A percentile compares a stretch with the other conserved stretches of the same genome.
These are phyloP conservation scores for Solanum sejunctum DNA, from an alignment of 257 asterid genomes.

Conservation along the genomic window DNA sequence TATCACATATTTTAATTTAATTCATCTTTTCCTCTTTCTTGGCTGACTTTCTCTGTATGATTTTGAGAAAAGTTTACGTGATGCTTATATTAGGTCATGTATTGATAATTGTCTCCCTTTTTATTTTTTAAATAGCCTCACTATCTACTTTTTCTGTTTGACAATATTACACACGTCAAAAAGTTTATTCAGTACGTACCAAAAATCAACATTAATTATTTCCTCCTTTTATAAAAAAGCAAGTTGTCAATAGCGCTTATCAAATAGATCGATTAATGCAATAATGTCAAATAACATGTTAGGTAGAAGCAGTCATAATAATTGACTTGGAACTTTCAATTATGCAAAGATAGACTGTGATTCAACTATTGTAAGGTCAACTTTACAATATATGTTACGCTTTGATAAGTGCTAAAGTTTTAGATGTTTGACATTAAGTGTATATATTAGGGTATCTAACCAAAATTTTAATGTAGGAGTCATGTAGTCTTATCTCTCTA, in stretches of 20 bases:
- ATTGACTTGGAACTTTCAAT: not conserved
- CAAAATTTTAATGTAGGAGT: no score
- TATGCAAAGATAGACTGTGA: not conserved
- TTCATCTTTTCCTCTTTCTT: not conserved
- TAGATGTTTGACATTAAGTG: not conserved
- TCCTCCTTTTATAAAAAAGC: not conserved
- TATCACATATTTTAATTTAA: not conserved
- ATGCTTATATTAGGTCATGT: not conserved
- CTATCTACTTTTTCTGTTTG: not conserved
- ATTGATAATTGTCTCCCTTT: not conserved
- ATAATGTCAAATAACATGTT: not conserved
- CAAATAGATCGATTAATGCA: not conserved
- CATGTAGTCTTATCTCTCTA: no score
- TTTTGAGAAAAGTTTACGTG: not conserved
- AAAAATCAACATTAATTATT: slow-evolving; percentile 2
- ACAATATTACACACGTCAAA: not conserved
- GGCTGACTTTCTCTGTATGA: not conserved
- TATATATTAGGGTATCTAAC: not conserved
- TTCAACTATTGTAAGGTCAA: not conserved
- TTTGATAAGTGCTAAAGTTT: not conserved
- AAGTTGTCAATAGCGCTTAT: not conserved
- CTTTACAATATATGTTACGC: not conserved
- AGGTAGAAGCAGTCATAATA: not conserved
- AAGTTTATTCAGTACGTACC: not conserved
- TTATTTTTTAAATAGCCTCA: not conserved